phyloP scores from a whole-genome alignment of 352 stramenopile genomes.

The Phytophthora europaea region DNA sequence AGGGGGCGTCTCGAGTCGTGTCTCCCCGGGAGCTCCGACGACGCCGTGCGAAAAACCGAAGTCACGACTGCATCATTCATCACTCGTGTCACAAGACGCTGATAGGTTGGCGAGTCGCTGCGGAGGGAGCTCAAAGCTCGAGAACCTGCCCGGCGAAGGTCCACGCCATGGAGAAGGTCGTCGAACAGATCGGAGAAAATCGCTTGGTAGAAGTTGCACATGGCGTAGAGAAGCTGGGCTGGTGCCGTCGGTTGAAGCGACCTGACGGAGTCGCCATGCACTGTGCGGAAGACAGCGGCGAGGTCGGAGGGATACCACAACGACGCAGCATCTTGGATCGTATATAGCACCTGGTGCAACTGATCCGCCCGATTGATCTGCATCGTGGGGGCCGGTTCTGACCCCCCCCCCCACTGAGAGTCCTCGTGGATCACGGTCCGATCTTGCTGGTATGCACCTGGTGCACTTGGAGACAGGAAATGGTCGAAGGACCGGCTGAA shows the following conservation, averaged over 20 bases:
- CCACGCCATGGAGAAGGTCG: not conserved
- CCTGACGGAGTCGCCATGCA: not conserved
- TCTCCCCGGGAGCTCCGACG: not conserved
- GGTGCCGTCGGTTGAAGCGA: not conserved
- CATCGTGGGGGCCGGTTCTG: not conserved
- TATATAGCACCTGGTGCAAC: not conserved
- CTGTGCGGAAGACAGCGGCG: not conserved
- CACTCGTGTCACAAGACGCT: not conserved
- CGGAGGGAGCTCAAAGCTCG: not conserved
- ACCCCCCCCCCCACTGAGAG: not conserved
- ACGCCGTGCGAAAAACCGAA: not conserved
- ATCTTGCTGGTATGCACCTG: not conserved
- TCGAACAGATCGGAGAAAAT: not conserved
- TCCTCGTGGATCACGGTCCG: conserved; percentile 3
- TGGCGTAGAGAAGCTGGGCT: not conserved
- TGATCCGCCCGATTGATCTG: not conserved
- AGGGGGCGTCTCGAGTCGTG: too few species aligned
- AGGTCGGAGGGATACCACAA: not conserved
- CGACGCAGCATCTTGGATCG: not conserved
- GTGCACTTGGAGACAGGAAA: not conserved
- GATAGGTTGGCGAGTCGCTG: not conserved
- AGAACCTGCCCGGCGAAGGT: not conserved
- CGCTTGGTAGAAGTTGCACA: not conserved
- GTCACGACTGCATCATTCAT: not conserved
- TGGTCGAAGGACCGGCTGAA: not conserved